phyloP scores from a whole-genome alignment of 257 asterid species.

The Gentiana dahurica region DNA sequence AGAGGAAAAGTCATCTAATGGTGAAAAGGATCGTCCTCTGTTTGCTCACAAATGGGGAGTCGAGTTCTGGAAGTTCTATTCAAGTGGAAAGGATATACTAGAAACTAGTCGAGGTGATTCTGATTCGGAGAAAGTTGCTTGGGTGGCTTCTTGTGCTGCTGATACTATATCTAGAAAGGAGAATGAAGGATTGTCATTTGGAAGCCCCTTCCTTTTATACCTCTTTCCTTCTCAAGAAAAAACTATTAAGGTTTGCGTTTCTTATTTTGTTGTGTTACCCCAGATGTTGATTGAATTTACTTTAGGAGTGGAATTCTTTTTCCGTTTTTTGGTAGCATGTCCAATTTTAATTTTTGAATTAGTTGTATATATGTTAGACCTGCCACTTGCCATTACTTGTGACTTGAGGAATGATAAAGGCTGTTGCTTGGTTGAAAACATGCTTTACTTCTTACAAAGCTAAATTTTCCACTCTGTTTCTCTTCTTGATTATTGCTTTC shows the following conservation, averaged over 20 bases:
- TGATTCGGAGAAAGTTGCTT: conserved; percentile 55
- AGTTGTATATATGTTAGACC: no score
- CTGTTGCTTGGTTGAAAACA: no score
- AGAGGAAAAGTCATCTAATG: conserved; percentile 20
- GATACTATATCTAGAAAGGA: conserved; percentile 66
- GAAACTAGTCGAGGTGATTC: conserved; percentile 50
- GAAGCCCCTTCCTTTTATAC: conserved; percentile 61
- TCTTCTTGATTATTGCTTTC: no score
- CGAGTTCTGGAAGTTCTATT: conserved; percentile 64
- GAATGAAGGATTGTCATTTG: conserved; percentile 50
- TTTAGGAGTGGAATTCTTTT: not conserved
- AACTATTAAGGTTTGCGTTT: conserved; percentile 52
- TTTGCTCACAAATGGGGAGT: conserved; percentile 64
- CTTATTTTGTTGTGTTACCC: not conserved
- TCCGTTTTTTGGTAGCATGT: not conserved
- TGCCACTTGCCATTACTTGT: no score
- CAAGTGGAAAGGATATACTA: conserved; percentile 50
- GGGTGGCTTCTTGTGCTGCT: conserved; percentile 82
- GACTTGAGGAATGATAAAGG: no score
- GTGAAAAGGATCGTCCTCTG: conserved; percentile 32
- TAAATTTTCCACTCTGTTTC: no score
- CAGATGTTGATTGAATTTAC: not conserved
- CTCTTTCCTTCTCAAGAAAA: conserved; percentile 77
- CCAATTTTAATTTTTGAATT: no score
- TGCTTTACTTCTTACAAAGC: no score